Conservation (phyloP, 1,139 yeast genomes). For the Sugiyamaella paludigena region DNA sequence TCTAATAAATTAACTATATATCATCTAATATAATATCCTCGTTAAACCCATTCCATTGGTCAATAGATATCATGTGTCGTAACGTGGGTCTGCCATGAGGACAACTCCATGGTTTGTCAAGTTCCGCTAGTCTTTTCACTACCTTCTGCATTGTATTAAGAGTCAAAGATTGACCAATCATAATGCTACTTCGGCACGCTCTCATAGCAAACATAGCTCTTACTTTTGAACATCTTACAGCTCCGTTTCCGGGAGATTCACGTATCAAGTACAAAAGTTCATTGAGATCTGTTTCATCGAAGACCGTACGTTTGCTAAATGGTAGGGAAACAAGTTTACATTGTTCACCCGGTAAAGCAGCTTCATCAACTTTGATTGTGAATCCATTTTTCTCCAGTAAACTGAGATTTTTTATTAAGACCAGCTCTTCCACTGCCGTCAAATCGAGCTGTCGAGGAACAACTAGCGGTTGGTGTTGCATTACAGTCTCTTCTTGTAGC, state of each 20-base stretch:
- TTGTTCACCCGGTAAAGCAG: constrained; percentile 54
- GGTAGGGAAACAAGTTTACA: constrained; percentile 66
- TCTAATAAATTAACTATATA: constrained; percentile 42
- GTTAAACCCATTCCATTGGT: constrained; percentile 19
- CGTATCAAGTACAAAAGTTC: constrained; percentile 66
- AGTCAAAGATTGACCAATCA: constrained; percentile 79
- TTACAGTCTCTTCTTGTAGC: constrained; percentile 52
- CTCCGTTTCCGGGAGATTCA: constrained; percentile 38
- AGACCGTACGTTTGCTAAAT: constrained; percentile 63
- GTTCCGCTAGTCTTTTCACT: constrained; percentile 60
- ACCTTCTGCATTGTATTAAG: constrained; percentile 60
- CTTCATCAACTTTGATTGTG: constrained; percentile 50
- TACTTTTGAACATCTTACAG: constrained; percentile 69
- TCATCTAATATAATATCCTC: constrained; percentile 9
- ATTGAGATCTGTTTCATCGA: constrained; percentile 62
- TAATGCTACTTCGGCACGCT: constrained; percentile 89
- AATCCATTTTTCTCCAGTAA: constrained; percentile 77
- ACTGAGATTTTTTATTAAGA: constrained; percentile 56
- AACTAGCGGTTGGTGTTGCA: constrained; percentile 70
- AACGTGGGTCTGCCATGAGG: constrained; percentile 98
- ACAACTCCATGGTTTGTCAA: constrained; percentile 97
- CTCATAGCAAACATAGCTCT: constrained; percentile 86
- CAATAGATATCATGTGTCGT: constrained; percentile 70
- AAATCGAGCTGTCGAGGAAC: constrained; percentile 62
- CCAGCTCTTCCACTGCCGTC: constrained; percentile 73